Conservation (phyloP, 2,329 filamentous ascomycete genomes). For the Microsporum canis region DNA sequence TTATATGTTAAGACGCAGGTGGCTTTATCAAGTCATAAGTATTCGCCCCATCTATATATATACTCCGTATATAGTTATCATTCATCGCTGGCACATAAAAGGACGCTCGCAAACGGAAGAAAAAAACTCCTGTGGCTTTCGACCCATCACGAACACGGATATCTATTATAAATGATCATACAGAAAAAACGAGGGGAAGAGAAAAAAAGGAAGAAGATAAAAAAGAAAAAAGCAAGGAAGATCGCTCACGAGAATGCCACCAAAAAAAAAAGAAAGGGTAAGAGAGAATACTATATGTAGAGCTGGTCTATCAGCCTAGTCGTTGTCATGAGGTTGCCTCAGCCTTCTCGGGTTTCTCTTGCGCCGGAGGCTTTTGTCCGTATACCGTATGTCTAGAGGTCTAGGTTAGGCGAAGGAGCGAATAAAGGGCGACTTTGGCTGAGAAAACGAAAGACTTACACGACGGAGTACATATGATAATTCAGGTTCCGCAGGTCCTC, state of each 20-base stretch:
- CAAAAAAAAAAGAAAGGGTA: not conserved
- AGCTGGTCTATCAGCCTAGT: not conserved
- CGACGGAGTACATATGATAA: constrained; percentile 8
- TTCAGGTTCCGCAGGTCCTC: constrained; percentile 11
- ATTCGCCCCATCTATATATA: not conserved
- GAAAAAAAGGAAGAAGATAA: not conserved
- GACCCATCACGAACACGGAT: not conserved
- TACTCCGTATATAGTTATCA: no score
- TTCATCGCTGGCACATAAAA: not conserved
- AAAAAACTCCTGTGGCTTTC: not conserved
- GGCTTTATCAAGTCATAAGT: not conserved
- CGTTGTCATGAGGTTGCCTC: not conserved
- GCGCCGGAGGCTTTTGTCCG: constrained; percentile 8
- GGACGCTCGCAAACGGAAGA: not conserved
- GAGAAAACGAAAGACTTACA: constrained; percentile 5
- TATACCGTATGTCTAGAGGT: constrained; percentile 9
- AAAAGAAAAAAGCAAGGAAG: not conserved
- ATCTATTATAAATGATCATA: not conserved
- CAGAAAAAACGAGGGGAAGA: not conserved
- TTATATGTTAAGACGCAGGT: not conserved
- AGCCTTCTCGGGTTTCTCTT: not conserved
- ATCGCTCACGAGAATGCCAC: not conserved
- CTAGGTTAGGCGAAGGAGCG: not conserved
- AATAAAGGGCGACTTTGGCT: not conserved
- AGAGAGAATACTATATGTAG: no score